Conservation (phyloP, 805 yeast species). For the Jamesozyma lodderae region DNA sequence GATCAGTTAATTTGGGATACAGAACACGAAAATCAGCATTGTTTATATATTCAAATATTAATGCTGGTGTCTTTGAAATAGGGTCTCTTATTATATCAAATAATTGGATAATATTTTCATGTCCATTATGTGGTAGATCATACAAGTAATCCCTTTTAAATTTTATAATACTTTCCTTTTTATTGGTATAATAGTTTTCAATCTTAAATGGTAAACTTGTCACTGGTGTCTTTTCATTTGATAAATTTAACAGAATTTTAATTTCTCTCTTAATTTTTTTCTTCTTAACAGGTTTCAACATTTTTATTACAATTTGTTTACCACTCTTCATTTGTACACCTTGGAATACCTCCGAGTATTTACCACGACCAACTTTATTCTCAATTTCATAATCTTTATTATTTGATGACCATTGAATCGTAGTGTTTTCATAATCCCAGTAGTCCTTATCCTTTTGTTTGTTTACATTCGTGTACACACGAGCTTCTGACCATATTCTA, state of each 20-base stretch:
- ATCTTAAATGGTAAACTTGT: conserved; percentile 18
- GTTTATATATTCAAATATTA: conserved; percentile 75
- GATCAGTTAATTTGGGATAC: conserved; percentile 67
- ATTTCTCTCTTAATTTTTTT: conserved; percentile 88
- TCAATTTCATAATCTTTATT: conserved; percentile 62
- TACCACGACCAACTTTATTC: conserved; percentile 82
- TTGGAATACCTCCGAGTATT: conserved; percentile 89
- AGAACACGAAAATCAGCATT: conserved; percentile 75
- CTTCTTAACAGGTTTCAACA: conserved; percentile 84
- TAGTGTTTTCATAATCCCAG: conserved; percentile 76
- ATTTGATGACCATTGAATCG: conserved; percentile 53
- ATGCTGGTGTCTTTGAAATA: conserved; percentile 72
- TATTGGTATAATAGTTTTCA: conserved; percentile 24
- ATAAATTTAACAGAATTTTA: conserved; percentile 72
- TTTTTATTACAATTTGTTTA: conserved; percentile 71
- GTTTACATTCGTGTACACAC: conserved; percentile 73
- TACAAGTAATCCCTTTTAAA: conserved; percentile 22
- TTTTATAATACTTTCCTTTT: conserved; percentile 19
- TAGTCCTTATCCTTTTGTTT: conserved; percentile 57
- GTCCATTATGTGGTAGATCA: conserved; percentile 29
- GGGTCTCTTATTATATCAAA: conserved; percentile 78
- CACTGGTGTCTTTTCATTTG: conserved; percentile 32
- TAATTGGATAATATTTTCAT: conserved; percentile 65
- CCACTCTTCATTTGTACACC: conserved; percentile 64
- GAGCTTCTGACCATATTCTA: conserved; percentile 38